These are phyloP conservation scores for Waltergamsia citrina DNA, from an alignment of 2,329 filamentous ascomycete species.

Conservation along the genomic window DNA sequence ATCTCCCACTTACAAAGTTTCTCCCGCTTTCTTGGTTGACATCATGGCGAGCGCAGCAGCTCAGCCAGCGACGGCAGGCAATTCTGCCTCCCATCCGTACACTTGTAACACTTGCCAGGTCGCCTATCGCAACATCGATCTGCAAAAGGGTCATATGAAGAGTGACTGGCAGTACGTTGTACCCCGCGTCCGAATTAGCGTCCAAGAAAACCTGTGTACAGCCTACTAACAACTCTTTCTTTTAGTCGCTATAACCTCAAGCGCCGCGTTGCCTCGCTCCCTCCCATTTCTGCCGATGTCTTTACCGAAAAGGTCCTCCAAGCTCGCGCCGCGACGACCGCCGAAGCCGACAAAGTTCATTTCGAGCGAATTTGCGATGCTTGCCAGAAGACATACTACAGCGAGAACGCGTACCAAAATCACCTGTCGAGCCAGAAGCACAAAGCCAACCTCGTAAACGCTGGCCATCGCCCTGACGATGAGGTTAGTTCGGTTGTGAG, in stretches of 20 bases:
- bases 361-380: slow-evolving; percentile 76
- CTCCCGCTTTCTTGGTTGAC: too few relatives aligned
- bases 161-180: slow-evolving; percentile 93
- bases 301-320: slow-evolving; percentile 95
- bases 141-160: slow-evolving; percentile 94
- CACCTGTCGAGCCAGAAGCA: slow-evolving; percentile 89
- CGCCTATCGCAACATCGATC: slow-evolving; percentile 86
- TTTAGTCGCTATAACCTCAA: slow-evolving; percentile 88
- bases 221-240: slow-evolving; percentile 1
- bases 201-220: too few relatives aligned
- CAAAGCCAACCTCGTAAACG: slow-evolving; percentile 46
- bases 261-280: slow-evolving; percentile 80
- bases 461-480: slow-evolving; percentile 42
- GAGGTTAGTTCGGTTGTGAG: slow-evolving; percentile 77
- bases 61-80: slow-evolving; percentile 18
- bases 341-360: slow-evolving; percentile 77
- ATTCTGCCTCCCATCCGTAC: slow-evolving; percentile 64
- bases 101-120: slow-evolving; percentile 98
- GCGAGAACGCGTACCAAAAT: slow-evolving; percentile 91
- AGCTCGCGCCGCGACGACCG: slow-evolving; percentile 74
- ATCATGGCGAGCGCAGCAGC: slow-evolving; percentile 36
- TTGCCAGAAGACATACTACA: slow-evolving; percentile 91
- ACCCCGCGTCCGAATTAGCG: not conserved
- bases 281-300: slow-evolving; percentile 81
- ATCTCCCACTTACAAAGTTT: too few relatives aligned